Evolutionary conservation across 2,329 filamentous ascomycete genomes (phyloP), one percentile per base, ranked within the genome.

Genomic region (Alternaria triticina): DNA sequence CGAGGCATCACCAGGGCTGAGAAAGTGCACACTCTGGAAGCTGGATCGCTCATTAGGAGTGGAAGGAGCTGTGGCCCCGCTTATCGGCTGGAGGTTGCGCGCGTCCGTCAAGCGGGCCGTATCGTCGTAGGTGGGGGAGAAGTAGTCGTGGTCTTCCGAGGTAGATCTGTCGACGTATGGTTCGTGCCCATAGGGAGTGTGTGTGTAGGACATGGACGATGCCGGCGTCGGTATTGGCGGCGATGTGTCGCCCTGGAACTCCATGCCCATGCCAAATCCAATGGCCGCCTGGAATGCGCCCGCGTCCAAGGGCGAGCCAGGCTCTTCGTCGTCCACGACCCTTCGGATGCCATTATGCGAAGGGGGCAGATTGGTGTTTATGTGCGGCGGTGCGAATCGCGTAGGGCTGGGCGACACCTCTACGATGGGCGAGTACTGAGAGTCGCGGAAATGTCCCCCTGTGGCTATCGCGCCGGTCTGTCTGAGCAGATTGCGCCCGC

Each of bases 51-150:
- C 59, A 10, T 59, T 59, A 8, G 65, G 83, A 81, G 45, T 80
- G 28, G 80, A 72, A 13, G 82, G 74, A 46, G 80, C 80, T 20
- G 71, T 66, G 17, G 82, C 82, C 17, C 86, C 85, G 65, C 84
- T 86, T 46, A 89, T 86, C 46, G 87, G 87, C 65, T 88, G 85
- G 46, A 89, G 75, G 66, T 86, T 83, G 62, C 80, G 82, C 59
- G 80, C 76, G 69, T 88, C 85, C 1, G 88, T 91, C 75, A 90
- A 78, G 13, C 84, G 87, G 76, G 88, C 79, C 74, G 87, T 85
- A 83, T 90, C 81, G 77, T 88, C 83, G 66, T 87, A 84, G 45
- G 69, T 54, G 30, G 84, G 82, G 5, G 87, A 84, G 64, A 86
- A 86, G 73, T 87, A 89, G 60, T 85, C 73, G n/a, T 84, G 83